Percentiles rank a stretch among this genome's conserved stretches.
Conservation (phyloP, 2,329 filamentous ascomycete species). For the Bipolaris victoriae region DNA sequence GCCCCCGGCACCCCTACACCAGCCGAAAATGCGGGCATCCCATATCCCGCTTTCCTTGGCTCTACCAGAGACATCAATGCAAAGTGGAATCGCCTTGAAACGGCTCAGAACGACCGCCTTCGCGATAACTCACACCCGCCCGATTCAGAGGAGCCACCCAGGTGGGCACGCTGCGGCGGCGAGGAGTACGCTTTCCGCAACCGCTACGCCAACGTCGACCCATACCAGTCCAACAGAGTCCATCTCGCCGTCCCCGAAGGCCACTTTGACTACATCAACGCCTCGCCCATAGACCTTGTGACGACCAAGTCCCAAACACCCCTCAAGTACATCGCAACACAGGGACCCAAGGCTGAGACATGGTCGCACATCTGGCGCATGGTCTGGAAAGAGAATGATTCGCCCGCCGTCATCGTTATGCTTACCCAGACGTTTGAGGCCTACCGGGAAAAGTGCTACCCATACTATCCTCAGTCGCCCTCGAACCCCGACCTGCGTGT, state of each 20-base stretch:
- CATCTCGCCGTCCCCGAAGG: conserved; percentile 77
- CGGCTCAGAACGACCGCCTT: conserved; percentile 63
- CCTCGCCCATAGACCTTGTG: conserved; percentile 54
- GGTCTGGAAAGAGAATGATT: conserved; percentile 81
- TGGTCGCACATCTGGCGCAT: conserved; percentile 92
- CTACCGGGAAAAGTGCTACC: conserved; percentile 80
- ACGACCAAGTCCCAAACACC: conserved; percentile 49
- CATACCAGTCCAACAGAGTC: conserved; percentile 86
- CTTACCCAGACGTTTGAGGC: conserved; percentile 86
- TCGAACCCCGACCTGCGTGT: conserved; percentile 55
- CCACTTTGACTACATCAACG: conserved; percentile 61
- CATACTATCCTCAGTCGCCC: conserved; percentile 73
- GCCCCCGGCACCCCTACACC: conserved; percentile 19
- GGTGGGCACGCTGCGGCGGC: conserved; percentile 65
- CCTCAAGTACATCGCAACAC: conserved; percentile 84
- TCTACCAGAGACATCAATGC: conserved; percentile 60
- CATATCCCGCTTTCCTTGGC: conserved; percentile 61
- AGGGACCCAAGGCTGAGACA: conserved; percentile 81
- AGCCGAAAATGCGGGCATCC: conserved; percentile 24
- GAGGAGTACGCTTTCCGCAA: conserved; percentile 70
- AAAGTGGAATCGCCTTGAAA: conserved; percentile 68
- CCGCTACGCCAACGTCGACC: conserved; percentile 87
- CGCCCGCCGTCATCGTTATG: conserved; percentile 83
- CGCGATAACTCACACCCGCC: conserved; percentile 48
- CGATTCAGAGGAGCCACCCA: conserved; percentile 54